Conservation (phyloP, 306 rosid species). For the Prunus campanulata region DNA sequence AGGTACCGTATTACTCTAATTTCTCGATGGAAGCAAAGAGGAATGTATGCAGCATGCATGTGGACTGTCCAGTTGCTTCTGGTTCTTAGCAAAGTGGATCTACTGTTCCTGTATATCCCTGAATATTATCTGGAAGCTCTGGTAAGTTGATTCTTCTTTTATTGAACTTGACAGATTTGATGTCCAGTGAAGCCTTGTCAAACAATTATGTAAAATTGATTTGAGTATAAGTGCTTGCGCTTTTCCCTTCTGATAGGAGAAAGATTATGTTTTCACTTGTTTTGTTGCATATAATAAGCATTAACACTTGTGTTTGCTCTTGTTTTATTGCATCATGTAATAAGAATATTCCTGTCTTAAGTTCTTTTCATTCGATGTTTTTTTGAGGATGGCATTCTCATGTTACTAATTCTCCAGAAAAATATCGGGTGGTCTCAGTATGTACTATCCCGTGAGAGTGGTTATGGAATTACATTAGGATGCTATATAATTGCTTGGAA, state of each 20-base stretch:
- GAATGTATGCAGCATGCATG: slow-evolving; percentile 96
- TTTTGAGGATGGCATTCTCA: neutral
- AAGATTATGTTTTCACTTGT: neutral
- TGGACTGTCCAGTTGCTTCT: slow-evolving; percentile 95
- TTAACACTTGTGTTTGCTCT: neutral
- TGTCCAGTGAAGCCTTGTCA: neutral
- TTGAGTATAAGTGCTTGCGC: neutral
- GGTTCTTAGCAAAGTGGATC: slow-evolving; percentile 85
- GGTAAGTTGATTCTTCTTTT: slow-evolving; percentile 45
- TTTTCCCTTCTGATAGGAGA: neutral
- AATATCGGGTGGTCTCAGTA: neutral
- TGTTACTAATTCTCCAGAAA: neutral
- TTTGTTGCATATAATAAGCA: neutral
- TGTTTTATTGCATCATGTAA: slow-evolving; percentile 11
- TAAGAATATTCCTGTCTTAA: neutral
- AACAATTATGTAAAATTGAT: neutral
- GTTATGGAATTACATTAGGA: slow-evolving; percentile 1
- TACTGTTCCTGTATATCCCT: slow-evolving; percentile 70
- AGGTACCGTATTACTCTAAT: slow-evolving; percentile 82
- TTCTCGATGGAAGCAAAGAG: slow-evolving; percentile 94
- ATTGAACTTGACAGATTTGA: neutral
- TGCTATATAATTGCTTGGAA: neutral
- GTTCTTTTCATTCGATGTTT: neutral
- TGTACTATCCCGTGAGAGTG: neutral
- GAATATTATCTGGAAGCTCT: slow-evolving; percentile 87